Percentiles rank a stretch among this genome's conserved stretches.
Evolutionary conservation across 495 filamentous ascomycete species (phyloP).

Genomic region (Daldinia decipiens): DNA sequence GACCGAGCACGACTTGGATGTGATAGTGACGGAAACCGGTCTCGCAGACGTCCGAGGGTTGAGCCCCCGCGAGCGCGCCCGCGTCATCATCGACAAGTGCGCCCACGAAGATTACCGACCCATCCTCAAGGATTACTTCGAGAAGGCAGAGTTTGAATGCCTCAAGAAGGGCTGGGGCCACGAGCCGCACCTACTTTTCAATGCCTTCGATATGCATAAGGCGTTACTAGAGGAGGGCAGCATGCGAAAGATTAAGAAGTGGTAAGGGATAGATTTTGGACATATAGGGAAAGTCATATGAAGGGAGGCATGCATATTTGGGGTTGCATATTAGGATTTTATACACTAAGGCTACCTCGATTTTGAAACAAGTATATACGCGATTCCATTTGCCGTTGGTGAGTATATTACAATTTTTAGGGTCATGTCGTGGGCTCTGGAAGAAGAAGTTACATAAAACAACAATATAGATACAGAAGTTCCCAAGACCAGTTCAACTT

Average conservation of each 20-base stretch:
- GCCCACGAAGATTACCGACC: slow-evolving; percentile 88
- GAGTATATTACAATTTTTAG: neutral
- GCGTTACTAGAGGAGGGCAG: slow-evolving; percentile 81
- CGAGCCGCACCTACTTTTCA: slow-evolving; percentile 86
- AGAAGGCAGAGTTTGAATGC: slow-evolving; percentile 88
- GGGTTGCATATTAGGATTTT: slow-evolving; percentile 1
- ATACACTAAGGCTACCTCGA: neutral
- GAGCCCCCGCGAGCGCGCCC: slow-evolving; percentile 80
- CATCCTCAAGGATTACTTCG: slow-evolving; percentile 84
- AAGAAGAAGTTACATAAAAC: neutral
- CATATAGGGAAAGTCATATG: neutral
- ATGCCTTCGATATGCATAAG: slow-evolving; percentile 90
- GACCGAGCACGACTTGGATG: slow-evolving; percentile 90
- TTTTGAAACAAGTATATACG: neutral
- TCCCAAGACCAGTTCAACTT: neutral
- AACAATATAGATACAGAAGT: neutral
- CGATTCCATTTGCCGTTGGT: neutral
- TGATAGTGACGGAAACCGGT: slow-evolving; percentile 88
- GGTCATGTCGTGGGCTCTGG: neutral
- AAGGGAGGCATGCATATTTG: neutral
- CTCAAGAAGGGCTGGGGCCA: slow-evolving; percentile 89
- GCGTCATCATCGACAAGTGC: slow-evolving; percentile 88
- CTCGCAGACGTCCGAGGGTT: slow-evolving; percentile 87
- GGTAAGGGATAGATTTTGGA: slow-evolving; percentile 44
- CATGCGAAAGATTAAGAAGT: slow-evolving; percentile 76